phyloP scores from a whole-genome alignment of 2,329 filamentous ascomycete species.

The Elsinoe perseae region DNA sequence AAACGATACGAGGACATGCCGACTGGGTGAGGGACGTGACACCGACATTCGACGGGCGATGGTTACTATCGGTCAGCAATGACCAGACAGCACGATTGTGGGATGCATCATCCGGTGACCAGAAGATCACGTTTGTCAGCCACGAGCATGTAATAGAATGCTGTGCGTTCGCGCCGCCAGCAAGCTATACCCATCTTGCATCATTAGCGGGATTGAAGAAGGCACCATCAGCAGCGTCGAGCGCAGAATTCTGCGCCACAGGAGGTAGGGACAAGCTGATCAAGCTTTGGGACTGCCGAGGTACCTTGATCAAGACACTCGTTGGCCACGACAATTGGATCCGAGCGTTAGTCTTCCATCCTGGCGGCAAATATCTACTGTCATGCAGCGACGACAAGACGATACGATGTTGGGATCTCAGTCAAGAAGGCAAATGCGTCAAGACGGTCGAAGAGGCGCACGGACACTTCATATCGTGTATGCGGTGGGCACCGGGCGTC shows the following conservation, averaged over 20 bases:
- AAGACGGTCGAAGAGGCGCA: constrained; percentile 72
- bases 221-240: constrained; percentile 62
- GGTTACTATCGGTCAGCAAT: constrained; percentile 72
- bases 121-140: constrained; percentile 70
- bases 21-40: constrained; percentile 89
- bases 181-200: constrained; percentile 70
- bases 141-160: constrained; percentile 85
- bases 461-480: constrained; percentile 74
- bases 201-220: constrained; percentile 75
- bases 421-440: constrained; percentile 83
- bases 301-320: constrained; percentile 75
- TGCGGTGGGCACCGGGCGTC: constrained; percentile 78
- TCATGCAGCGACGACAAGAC: constrained; percentile 87
- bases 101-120: constrained; percentile 70
- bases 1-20: constrained; percentile 75
- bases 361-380: constrained; percentile 81
- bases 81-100: constrained; percentile 77
- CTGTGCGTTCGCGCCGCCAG: constrained; percentile 73
- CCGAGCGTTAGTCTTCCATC: constrained; percentile 76
- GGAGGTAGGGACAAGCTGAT: constrained; percentile 87
- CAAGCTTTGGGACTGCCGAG: constrained; percentile 77
- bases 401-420: constrained; percentile 85
- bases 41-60: constrained; percentile 75
- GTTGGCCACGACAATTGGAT: constrained; percentile 94
- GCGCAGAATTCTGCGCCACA: constrained; percentile 82